A percentile compares a stretch with the other conserved stretches of the same genome.
Evolutionary conservation across 208 protist genomes (phyloP).

Genomic region (Acanthamoeba culbertsoni): DNA sequence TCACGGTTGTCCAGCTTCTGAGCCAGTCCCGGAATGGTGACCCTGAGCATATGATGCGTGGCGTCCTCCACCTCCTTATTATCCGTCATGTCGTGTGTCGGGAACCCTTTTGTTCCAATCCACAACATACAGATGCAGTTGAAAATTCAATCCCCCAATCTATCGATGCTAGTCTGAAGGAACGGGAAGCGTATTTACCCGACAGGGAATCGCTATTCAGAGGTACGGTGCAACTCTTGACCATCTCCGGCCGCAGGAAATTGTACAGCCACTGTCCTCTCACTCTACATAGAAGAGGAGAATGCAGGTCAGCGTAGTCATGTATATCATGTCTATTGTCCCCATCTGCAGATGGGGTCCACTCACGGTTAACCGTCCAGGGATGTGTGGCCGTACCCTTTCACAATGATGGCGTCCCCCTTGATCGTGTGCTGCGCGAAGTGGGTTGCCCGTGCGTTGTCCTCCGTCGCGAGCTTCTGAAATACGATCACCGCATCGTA

Average conservation of each 20-base stretch:
- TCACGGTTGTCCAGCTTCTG: slow-evolving; percentile 36
- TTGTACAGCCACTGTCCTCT: slow-evolving; percentile 42
- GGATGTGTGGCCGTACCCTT: not conserved
- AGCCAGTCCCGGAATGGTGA: slow-evolving; percentile 34
- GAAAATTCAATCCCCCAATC: not conserved
- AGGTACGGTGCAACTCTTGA: not conserved
- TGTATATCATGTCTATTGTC: no score
- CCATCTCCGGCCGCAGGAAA: slow-evolving; percentile 42
- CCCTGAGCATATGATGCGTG: not conserved
- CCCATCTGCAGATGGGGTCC: no score
- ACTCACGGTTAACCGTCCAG: not conserved
- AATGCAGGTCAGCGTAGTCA: no score
- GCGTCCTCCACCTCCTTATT: slow-evolving; percentile 28
- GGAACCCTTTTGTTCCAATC: not conserved
- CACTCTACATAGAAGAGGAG: not conserved
- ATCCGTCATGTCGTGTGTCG: not conserved
- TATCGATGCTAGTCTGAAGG: not conserved
- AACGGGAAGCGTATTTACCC: not conserved
- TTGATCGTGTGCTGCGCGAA: slow-evolving; percentile 12
- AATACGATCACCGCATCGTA: slow-evolving; percentile 46
- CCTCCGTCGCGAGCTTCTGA: not conserved
- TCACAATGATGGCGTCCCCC: slow-evolving; percentile 47
- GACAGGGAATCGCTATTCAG: slow-evolving; percentile 53
- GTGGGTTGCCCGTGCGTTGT: slow-evolving; percentile 15
- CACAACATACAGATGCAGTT: no score